Evolutionary conservation across 163 green algal species (phyloP).

Genomic region (Smithsoniella earleae): DNA sequence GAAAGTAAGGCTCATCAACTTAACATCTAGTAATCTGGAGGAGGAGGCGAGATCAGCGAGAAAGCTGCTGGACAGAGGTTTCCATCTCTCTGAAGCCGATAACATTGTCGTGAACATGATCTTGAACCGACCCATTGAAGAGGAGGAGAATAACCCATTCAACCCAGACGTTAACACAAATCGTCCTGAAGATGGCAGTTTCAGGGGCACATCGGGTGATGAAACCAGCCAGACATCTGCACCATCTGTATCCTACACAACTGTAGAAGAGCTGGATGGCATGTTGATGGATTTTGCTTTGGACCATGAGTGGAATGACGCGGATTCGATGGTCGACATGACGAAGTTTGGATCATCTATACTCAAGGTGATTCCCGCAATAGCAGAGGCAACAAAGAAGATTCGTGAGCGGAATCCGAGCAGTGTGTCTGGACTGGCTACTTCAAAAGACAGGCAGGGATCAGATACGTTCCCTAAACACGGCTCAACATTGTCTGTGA

Average conservation of each 20-base stretch:
- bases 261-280: conserved; percentile 1
- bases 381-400: background rate
- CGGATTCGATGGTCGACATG: conserved; percentile 8
- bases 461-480: too few species aligned
- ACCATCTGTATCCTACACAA: too few species aligned
- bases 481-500: too few species aligned
- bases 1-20: too few species aligned
- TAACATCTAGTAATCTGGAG: too few species aligned
- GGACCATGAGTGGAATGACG: conserved; percentile 23
- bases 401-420: too few species aligned
- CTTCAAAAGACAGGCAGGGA: too few species aligned
- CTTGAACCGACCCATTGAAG: background rate
- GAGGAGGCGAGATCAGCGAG: too few species aligned
- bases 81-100: background rate
- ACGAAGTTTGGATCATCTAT: background rate
- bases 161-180: background rate
- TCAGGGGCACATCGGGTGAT: too few species aligned
- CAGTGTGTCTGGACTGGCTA: too few species aligned
- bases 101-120: conserved; percentile 9
- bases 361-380: background rate
- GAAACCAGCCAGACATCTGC: too few species aligned
- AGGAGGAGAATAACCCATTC: background rate
- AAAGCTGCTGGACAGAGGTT: conserved; percentile 5
- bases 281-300: conserved; percentile 26
- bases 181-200: too few species aligned